Base-by-base conservation (phyloP, 2,329 filamentous ascomycete genomes). In the Colletotrichum gigasporum region DNA sequence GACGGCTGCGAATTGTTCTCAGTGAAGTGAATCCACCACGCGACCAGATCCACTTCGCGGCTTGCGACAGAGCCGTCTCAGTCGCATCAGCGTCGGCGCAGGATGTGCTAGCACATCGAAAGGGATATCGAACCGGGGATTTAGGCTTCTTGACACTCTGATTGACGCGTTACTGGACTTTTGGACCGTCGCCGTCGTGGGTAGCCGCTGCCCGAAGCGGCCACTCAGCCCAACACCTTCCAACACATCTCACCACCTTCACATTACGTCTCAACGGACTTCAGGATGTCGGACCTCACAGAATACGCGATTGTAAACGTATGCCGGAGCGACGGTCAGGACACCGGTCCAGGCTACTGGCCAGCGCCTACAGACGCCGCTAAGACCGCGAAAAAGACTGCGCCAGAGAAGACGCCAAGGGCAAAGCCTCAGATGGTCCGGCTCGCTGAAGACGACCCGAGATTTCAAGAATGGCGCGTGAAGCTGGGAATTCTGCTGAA, bases 401-500 rank as follows among this genome's bases (percentile, higher is more conserved):
- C 69, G 5, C 47, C 67, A 16, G 79, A 80, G 39, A 80, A 79
- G 68, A 65, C 67, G 9, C 75, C 79, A 1, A 74, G 79, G 53
- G 70, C 71, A 2, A 82, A 81, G 53, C 78, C 79, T 26, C 79
- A 80, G 55, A 81, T 82, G 80, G 69, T 75, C 11, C 75, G 80
- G 8, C 64, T 82, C n/a, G 67, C 76, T 3, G 78, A 80, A 44
- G 76, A 81, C 26, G 80, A 82, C 44, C 77, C 79, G 9, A 74
- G 80, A 16, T 81, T 81, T 54, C 71, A 78, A 18, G 80, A 82
- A 51, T 82, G 79, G 80, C 75, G 76, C 47, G 74, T 82, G 52
- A 82, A 82, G 70, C 66, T 82, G 34, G 80, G 80, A 1, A 80
- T 82, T 16, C 70, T 82, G 12, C 67, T 82, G 34, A 82, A 82